These are phyloP conservation scores for Penicillium paneum DNA, from an alignment of 2,329 filamentous ascomycete species.

Conservation along the genomic window DNA sequence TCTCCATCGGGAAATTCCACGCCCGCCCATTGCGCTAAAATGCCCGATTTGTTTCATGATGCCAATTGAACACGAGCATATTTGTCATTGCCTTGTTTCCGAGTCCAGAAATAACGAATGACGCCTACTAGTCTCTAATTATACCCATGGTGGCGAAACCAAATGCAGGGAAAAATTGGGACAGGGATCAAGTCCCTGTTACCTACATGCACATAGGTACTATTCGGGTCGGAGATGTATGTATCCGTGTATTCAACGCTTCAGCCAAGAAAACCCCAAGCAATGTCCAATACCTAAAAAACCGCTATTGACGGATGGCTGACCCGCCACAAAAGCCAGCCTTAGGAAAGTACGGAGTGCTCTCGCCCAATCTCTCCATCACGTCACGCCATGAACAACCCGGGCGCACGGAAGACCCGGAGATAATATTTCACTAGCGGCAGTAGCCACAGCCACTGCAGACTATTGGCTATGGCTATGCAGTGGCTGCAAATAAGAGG, in stretches of 20 bases:
- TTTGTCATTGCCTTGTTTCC: neutral
- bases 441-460: neutral
- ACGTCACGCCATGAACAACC: neutral
- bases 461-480: neutral
- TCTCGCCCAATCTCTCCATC: neutral
- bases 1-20: neutral
- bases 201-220: too few species aligned
- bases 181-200: neutral
- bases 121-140: neutral
- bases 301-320: neutral
- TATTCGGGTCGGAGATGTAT: neutral
- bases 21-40: neutral
- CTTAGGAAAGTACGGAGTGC: too few species aligned
- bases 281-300: neutral
- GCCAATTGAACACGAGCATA: neutral
- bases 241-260: neutral
- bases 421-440: neutral
- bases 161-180: neutral
- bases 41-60: neutral
- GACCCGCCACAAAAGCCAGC: neutral
- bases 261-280: neutral
- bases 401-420: neutral
- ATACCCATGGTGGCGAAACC: neutral
- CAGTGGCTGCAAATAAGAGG: neutral
- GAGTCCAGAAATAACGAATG: neutral